Conservation (phyloP, 78 protist genomes). For the Polysphondylium violaceum region DNA sequence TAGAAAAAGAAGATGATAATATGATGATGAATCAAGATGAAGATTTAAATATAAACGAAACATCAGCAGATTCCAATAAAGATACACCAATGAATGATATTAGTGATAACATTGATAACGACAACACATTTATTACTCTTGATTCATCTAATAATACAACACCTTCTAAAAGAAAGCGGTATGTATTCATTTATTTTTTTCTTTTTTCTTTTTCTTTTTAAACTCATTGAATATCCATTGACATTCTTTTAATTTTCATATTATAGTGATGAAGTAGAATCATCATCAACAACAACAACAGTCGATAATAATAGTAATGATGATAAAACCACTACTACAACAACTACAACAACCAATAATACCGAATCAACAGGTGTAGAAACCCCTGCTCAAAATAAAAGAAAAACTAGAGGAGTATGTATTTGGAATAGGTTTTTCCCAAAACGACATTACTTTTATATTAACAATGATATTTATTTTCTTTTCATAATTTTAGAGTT, state of each 20-base stretch:
- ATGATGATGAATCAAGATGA: no score
- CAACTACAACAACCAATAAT: neutral
- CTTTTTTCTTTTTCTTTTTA: conserved; percentile 9
- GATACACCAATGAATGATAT: no score
- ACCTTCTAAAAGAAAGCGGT: no score
- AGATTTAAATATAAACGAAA: no score
- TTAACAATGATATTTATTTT: no score
- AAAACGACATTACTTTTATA: neutral
- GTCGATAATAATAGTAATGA: neutral
- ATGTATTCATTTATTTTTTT: conserved; percentile 4
- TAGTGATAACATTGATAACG: no score
- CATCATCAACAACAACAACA: conserved; percentile 2
- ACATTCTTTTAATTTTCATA: neutral
- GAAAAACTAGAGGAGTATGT: neutral
- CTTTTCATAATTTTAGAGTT: no score
- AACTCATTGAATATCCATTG: neutral
- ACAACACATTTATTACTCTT: no score
- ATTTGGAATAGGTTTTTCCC: neutral
- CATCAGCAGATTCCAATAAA: no score
- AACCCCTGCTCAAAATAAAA: neutral
- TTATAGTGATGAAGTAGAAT: no score
- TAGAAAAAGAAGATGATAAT: no score
- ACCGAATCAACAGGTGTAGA: neutral
- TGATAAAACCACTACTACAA: neutral
- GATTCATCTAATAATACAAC: no score